phyloP scores from a whole-genome alignment of 129 eudicot genomes.

The Artemisia tridentata region DNA sequence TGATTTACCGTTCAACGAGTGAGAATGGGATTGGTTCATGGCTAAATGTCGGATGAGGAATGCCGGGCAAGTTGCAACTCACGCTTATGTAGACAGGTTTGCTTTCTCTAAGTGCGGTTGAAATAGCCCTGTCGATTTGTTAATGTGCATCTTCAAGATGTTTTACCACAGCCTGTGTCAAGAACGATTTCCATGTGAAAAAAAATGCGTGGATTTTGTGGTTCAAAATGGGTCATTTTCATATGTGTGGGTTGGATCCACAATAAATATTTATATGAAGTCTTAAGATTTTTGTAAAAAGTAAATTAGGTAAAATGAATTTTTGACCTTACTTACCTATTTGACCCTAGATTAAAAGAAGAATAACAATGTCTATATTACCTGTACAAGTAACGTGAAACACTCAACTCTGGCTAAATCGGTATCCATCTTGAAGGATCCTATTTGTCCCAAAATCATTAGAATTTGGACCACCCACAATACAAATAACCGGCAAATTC shows the following conservation, averaged over 20 bases:
- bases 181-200: neutral
- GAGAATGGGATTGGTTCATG: slow-evolving; percentile 58
- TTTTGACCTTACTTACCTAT: too few species aligned
- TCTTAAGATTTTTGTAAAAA: too few species aligned
- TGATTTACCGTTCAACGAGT: slow-evolving; percentile 36
- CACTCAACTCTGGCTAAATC: slow-evolving; percentile 66
- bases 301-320: too few species aligned
- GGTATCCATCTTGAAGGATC: slow-evolving; percentile 63
- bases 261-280: too few species aligned
- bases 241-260: too few species aligned
- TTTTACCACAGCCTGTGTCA: slow-evolving; percentile 44
- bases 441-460: slow-evolving; percentile 65
- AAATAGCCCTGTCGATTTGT: slow-evolving; percentile 55
- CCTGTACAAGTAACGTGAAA: slow-evolving; percentile 63
- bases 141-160: slow-evolving; percentile 66
- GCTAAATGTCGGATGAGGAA: slow-evolving; percentile 58
- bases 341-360: slow-evolving; percentile 22
- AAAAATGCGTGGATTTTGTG: neutral
- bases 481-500: slow-evolving; percentile 60
- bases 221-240: neutral
- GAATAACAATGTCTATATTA: too few species aligned
- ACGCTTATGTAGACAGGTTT: slow-evolving; percentile 67
- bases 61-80: slow-evolving; percentile 54
- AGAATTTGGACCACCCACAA: slow-evolving; percentile 65
- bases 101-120: slow-evolving; percentile 60